Conservation (phyloP, 176 grass and related monocot species). For the Raddia guianensis region DNA sequence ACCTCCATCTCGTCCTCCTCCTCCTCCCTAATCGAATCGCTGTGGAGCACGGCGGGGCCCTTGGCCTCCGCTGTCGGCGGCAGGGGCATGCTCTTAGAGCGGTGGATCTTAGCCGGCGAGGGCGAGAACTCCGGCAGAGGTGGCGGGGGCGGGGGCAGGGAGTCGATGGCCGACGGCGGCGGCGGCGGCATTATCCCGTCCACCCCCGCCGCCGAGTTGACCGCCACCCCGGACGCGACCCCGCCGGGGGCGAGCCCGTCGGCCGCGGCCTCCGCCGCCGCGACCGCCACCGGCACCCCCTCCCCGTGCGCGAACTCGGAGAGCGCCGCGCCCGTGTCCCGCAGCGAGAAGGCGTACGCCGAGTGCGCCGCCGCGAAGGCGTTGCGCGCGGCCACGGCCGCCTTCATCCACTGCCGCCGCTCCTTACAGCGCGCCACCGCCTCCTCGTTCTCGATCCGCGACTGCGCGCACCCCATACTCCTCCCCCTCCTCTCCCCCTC, state of each 20-base stretch:
- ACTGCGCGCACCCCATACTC: slow-evolving; percentile 91
- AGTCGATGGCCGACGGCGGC: slow-evolving; percentile 43
- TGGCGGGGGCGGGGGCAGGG: slow-evolving; percentile 75
- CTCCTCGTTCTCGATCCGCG: slow-evolving; percentile 95
- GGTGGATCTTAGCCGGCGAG: slow-evolving; percentile 74
- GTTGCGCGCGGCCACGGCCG: slow-evolving; percentile 71
- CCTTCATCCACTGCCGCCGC: slow-evolving; percentile 76
- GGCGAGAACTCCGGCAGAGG: slow-evolving; percentile 86
- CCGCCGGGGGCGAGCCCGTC: background rate
- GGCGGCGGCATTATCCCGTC: slow-evolving; percentile 46
- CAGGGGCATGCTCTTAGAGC: slow-evolving; percentile 89
- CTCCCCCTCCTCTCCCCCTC: background rate
- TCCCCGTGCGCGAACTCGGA: slow-evolving; percentile 86
- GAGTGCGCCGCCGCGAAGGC: slow-evolving; percentile 89
- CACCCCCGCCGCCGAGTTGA: background rate
- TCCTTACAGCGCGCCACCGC: slow-evolving; percentile 88
- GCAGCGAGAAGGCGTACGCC: slow-evolving; percentile 65
- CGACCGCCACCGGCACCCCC: slow-evolving; percentile 35
- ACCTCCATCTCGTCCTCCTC: slow-evolving; percentile 47
- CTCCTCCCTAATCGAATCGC: slow-evolving; percentile 73
- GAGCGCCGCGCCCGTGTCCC: slow-evolving; percentile 83
- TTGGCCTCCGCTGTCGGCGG: slow-evolving; percentile 42
- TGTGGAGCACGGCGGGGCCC: slow-evolving; percentile 40
- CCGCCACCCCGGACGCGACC: background rate
- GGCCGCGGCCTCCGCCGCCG: background rate